Evolutionary conservation across 768 basidiomycete genomes (phyloP), one percentile per base, ranked within the genome.

Genomic region (Rhodotorula sphaerocarpa): DNA sequence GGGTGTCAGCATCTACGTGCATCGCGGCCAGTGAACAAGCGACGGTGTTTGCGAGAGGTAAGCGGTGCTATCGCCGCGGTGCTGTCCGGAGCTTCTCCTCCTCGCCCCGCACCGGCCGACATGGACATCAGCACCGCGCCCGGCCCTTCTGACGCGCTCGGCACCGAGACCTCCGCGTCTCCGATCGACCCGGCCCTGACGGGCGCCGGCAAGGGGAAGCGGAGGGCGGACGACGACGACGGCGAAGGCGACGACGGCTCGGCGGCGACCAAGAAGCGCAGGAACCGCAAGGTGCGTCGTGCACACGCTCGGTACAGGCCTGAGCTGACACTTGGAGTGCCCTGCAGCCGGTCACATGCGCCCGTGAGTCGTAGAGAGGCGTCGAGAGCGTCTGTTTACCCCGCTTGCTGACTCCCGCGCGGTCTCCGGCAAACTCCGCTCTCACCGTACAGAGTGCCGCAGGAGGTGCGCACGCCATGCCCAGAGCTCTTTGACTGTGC

Each of bases 341-440:
- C 20, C 30, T 11, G 34, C 34, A 65, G 58, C 63, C 63, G 25
- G 63, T 65, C 11, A 59, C 63, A 2, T 65, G 63, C 36, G 63
- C 63, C 14, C 58, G 60, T 55, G 46, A 48, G 59, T 41, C n/a
- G 14, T 9, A 6, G 1, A 3, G 10, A 7, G 27, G 7, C 10
- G 36, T 9, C 16, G 9, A 9, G 36, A 39, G 36, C 10, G 9
- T 15, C 0, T 36, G 23, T 36, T 27, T 27, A 25, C 34, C 16
- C 25, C 27, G 1, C 25, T 33, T 39, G 16, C 51, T 55, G 44
- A 39, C 52, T 34, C 21, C 36, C 36, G 9, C 36, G 36, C 36
- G 36, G 36, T 39, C 47, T 39, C 52, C 27, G 27, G 2, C 20
- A 25, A 21, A 20, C 52, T 51, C 50, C 15, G 12, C 34, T 33